Evolutionary conservation across 1,284 basidiomycete genomes (phyloP), one percentile per base, ranked within the genome.

Genomic region (Microbotryum saponariae): DNA sequence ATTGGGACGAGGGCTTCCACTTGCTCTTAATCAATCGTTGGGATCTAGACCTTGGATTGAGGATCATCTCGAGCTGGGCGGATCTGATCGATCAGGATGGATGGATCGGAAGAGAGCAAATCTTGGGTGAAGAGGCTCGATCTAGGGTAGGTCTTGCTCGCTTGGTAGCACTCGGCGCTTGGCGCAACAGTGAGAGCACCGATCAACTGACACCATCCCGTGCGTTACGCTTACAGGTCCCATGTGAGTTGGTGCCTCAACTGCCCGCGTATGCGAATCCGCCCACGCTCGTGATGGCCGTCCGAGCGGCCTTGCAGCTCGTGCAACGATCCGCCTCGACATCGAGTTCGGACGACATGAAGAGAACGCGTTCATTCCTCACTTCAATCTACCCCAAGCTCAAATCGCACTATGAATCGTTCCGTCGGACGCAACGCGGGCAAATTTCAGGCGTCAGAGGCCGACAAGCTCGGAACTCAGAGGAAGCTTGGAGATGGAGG

Each of bases 1-100:
- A 97, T 76, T 97, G 92, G 90, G 92, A 97, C 73, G 92, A 97
- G 76, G 92, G 92, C 2, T 97, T 97, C 79, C 93, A 97, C 75
- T 77, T 96, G 37, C 77, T 91, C 49, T 86, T 93, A 69, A 89
- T 97, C 52, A 89, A 89, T 23, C 83, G 85, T 68, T 94, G 88
- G 88, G 92, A 97, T 73, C 90, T 87, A 62, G 89, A 91, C 71
- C 83, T 96, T 64, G 87, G 89, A 70, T 80, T 96, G 31, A 87
- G 91, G 73, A 94, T 97, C 61, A 77, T 97, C 50, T 85, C 85
- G 70, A 84, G 86, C 69, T 97, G 92, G 92, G 85, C 94, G 62
- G 78, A 84, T 63, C 81, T 96, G 50, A 90, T 96, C 61, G 91
- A 97, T 73, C 86, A 88, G 37, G 83, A 96, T 70, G 92, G 92